These are phyloP conservation scores for Peltaster fructicola DNA, from an alignment of 2,329 filamentous ascomycete species.

Conservation along the genomic window DNA sequence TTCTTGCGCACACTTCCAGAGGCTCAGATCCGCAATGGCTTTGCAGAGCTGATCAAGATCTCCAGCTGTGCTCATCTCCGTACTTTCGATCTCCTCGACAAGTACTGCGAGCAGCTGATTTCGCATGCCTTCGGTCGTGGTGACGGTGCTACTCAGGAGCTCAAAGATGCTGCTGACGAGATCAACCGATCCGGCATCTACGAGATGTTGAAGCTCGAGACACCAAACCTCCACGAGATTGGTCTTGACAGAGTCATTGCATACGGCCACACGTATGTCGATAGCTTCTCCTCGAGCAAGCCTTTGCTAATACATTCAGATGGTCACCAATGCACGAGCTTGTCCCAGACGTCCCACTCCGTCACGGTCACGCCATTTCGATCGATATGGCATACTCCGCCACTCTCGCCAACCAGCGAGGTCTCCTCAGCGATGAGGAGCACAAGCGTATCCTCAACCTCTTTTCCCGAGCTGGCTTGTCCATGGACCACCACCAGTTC, in stretches of 20 bases:
- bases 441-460: constrained; percentile 46
- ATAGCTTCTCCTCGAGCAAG: background rate
- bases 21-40: constrained; percentile 54
- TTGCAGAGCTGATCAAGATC: constrained; percentile 61
- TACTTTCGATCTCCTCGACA: constrained; percentile 51
- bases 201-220: constrained; percentile 58
- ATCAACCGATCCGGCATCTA: constrained; percentile 53
- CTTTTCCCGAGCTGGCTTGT: constrained; percentile 52
- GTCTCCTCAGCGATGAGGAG: constrained; percentile 41
- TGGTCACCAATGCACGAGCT: constrained; percentile 60
- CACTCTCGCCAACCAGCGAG: constrained; percentile 46
- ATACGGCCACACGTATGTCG: constrained; percentile 48
- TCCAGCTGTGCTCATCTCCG: constrained; percentile 49
- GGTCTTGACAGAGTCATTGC: constrained; percentile 55
- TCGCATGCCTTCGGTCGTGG: constrained; percentile 44
- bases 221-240: constrained; percentile 56
- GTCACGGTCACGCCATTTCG: constrained; percentile 57
- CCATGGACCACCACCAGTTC: constrained; percentile 54
- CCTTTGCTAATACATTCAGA: constrained; percentile 17
- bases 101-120: constrained; percentile 52
- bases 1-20: constrained; percentile 51
- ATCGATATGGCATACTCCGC: constrained; percentile 64
- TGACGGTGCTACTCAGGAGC: constrained; percentile 36
- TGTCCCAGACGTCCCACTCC: constrained; percentile 47
- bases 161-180: constrained; percentile 43